Evolutionary conservation across 805 yeast species (phyloP).

Genomic region (Saturnispora bothae): DNA sequence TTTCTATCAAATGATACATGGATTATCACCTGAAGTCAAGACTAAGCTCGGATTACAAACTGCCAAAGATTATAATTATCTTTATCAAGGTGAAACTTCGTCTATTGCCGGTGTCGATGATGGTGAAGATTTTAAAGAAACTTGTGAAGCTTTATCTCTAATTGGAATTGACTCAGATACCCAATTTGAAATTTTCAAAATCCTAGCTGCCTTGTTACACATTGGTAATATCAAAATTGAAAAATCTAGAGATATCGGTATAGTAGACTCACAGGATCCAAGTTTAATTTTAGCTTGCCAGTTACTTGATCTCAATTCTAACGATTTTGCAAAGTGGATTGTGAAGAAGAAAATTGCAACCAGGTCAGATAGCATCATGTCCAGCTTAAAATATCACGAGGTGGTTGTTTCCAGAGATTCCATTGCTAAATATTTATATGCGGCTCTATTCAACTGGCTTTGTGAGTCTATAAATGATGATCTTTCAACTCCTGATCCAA

Average conservation of each 20-base stretch:
- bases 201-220: conserved; percentile 81
- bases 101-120: conserved; percentile 73
- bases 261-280: conserved; percentile 74
- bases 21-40: conserved; percentile 51
- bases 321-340: conserved; percentile 76
- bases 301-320: conserved; percentile 67
- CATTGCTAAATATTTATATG: conserved; percentile 84
- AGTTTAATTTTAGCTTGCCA: conserved; percentile 71
- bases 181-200: conserved; percentile 61
- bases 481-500: conserved; percentile 63
- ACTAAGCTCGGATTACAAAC: conserved; percentile 46
- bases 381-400: conserved; percentile 71
- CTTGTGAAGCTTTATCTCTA: conserved; percentile 63
- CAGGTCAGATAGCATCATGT: conserved; percentile 80
- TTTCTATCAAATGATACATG: conserved; percentile 79
- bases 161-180: conserved; percentile 58
- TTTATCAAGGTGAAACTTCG: conserved; percentile 76
- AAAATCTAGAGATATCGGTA: conserved; percentile 76
- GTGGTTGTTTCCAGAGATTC: conserved; percentile 91
- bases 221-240: conserved; percentile 84
- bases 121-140: conserved; percentile 59
- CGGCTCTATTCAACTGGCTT: conserved; percentile 91
- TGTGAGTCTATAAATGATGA: conserved; percentile 75
- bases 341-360: conserved; percentile 85
- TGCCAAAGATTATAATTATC: conserved; percentile 63